A percentile compares a stretch with the other conserved stretches of the same genome.
Evolutionary conservation across 768 basidiomycete genomes (phyloP).

Genomic region (Boletus rubroflammeus): DNA sequence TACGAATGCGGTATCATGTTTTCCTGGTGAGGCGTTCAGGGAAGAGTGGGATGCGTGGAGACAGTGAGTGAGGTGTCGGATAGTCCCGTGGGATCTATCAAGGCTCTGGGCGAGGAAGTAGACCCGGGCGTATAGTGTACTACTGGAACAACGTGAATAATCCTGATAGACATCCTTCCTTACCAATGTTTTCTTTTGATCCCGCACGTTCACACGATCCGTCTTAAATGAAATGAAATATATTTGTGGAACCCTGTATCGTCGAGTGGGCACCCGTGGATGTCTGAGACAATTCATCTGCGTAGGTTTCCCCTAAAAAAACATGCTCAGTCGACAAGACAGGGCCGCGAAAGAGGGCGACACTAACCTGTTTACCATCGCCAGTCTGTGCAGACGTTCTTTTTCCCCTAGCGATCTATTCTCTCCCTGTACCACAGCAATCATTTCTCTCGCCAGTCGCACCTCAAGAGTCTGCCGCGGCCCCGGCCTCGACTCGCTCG

Average conservation of each 20-base stretch:
- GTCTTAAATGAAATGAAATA: background rate
- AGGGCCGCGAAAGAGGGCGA: background rate
- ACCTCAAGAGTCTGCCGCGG: conserved; percentile 59
- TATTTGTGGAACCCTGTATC: background rate
- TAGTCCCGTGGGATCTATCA: conserved; percentile 14
- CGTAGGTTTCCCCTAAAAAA: conserved; percentile 24
- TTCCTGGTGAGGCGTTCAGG: background rate
- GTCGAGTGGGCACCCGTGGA: background rate
- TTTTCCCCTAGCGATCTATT: conserved; percentile 60
- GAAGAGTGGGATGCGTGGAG: conserved; percentile 15
- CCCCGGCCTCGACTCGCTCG: conserved; percentile 53
- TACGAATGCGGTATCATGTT: background rate
- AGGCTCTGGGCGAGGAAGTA: background rate
- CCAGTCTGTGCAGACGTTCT: conserved; percentile 58
- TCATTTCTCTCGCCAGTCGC: conserved; percentile 74
- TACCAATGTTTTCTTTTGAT: background rate
- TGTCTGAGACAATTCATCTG: conserved; percentile 2
- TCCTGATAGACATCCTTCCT: background rate
- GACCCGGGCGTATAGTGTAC: no score
- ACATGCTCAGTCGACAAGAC: background rate
- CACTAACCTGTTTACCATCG: conserved; percentile 74
- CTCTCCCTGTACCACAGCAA: conserved; percentile 63
- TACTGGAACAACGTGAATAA: background rate
- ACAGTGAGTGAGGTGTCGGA: conserved; percentile 2
- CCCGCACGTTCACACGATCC: background rate